Evolutionary conservation across 2,329 filamentous ascomycete species (phyloP), one percentile per base, ranked within the genome.

Genomic region (Nemania abortiva): DNA sequence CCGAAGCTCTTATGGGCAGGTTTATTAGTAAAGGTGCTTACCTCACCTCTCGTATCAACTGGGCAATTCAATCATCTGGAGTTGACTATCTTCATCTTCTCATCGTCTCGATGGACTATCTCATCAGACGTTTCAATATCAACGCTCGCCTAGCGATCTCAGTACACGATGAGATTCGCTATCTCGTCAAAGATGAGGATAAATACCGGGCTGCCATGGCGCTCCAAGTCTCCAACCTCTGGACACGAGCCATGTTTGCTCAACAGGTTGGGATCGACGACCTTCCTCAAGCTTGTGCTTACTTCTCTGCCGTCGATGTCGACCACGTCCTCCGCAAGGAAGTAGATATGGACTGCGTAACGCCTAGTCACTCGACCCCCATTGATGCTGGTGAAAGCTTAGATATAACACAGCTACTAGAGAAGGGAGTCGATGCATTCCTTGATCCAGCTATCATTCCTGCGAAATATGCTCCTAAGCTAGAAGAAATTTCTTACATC

Each of bases 241-340:
- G 96, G 96, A 99, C 97, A 0, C 88, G 96, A 59, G 95, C 95
- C 72, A 98, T 99, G 92, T 99, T 99, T 79, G 89, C 92, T 0
- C 94, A 99, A 81, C 96, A 99, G 81, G 93, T 98, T 77, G 96
- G 96, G 68, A 99, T 99, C 75, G 86, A 97, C 72, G 96, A 99
- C 77, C 87, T 99, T 10, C 96, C 97, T 0, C 96, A 98, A 77
- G 90, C 92, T 0, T 98, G 95, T 76, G 96, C 96, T 9, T 99
- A 94, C 81, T 99, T 99, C 82, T 97, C 93, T 0, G 95, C 96
- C 3, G 90, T 99, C 6, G 96, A 99, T 77, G 93, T 99, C 73
- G 96, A 99, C 77, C 91, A 94, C 75, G 95, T 99, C 2, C 85
- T 99, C n/a, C 89, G 96, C 60, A 99, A 99, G 79, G 96, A 99